Evolutionary conservation across 2,329 filamentous ascomycete species (phyloP).

Genomic region (Penicillium sp.): DNA sequence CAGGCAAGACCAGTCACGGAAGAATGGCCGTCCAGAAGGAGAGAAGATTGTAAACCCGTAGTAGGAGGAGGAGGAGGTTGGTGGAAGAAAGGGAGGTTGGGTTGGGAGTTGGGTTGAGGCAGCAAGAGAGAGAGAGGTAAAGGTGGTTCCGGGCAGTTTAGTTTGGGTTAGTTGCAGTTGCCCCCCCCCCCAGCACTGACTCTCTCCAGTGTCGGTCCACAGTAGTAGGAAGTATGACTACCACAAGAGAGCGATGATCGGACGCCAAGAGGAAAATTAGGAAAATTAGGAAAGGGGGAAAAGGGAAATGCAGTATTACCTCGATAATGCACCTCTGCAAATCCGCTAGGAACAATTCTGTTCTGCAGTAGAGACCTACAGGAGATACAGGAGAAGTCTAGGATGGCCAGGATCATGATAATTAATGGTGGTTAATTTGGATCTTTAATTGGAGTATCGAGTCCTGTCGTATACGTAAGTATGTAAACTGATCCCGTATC

Average conservation of each 20-base stretch:
- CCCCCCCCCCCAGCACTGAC: background rate
- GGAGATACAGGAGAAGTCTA: background rate
- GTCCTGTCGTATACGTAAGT: background rate
- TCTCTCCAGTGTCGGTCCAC: slow-evolving; percentile 1
- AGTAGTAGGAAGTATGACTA: background rate
- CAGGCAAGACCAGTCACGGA: slow-evolving; percentile 14
- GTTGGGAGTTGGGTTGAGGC: slow-evolving; percentile 27
- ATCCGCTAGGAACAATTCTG: background rate
- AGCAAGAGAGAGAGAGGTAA: slow-evolving; percentile 30
- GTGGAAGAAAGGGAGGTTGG: slow-evolving; percentile 20
- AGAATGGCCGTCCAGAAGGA: slow-evolving; percentile 10
- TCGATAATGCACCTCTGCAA: slow-evolving; percentile 2
- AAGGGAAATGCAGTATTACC: background rate
- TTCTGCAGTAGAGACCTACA: background rate
- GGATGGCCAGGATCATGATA: background rate
- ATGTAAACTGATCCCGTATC: background rate
- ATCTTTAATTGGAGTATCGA: background rate
- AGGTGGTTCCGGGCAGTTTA: slow-evolving; percentile 19
- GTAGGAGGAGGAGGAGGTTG: slow-evolving; percentile 22
- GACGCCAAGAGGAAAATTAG: background rate
- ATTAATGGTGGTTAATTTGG: background rate
- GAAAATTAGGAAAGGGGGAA: background rate
- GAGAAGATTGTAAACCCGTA: slow-evolving; percentile 10
- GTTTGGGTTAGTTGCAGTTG: background rate
- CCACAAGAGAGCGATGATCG: slow-evolving; percentile 3